phyloP scores from a whole-genome alignment of 768 basidiomycete species.

The Mycena filopes region DNA sequence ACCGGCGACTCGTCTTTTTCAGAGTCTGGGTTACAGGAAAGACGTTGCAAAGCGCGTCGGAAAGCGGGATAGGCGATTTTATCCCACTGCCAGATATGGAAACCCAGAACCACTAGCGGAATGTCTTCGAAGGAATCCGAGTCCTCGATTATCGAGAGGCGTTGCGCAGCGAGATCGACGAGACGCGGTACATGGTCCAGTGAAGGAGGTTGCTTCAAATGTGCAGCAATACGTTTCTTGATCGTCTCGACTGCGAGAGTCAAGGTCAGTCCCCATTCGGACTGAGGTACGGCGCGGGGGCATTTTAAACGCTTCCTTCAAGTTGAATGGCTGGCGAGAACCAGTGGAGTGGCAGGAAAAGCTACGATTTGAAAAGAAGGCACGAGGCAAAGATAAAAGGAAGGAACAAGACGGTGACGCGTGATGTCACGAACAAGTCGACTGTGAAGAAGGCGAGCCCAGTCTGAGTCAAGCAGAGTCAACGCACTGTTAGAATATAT shows the following conservation, averaged over 20 bases:
- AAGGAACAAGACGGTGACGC: too few relatives aligned
- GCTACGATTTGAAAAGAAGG: too few relatives aligned
- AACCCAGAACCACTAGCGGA: neutral
- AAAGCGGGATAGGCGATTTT: conserved; percentile 9
- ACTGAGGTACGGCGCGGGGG: too few relatives aligned
- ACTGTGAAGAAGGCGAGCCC: too few relatives aligned
- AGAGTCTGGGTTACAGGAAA: neutral
- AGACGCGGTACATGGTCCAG: neutral
- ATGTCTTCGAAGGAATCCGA: conserved; percentile 14
- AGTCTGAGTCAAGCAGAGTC: too few relatives aligned
- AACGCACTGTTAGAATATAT: conserved; percentile 4
- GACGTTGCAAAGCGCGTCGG: neutral
- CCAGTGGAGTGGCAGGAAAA: too few relatives aligned
- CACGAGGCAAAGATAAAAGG: too few relatives aligned
- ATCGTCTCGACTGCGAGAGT: neutral
- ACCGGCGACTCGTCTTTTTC: neutral
- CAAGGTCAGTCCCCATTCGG: conserved; percentile 6
- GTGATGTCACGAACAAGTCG: too few relatives aligned
- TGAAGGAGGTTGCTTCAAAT: neutral
- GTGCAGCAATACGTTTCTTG: neutral
- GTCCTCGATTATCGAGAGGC: neutral
- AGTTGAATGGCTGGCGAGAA: too few relatives aligned
- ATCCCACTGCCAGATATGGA: conserved; percentile 12
- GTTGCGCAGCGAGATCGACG: conserved; percentile 19
- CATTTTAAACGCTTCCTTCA: too few relatives aligned